Evolutionary conservation across 2,329 filamentous ascomycete genomes (phyloP).

Genomic region (Rutstroemia sydowiana): DNA sequence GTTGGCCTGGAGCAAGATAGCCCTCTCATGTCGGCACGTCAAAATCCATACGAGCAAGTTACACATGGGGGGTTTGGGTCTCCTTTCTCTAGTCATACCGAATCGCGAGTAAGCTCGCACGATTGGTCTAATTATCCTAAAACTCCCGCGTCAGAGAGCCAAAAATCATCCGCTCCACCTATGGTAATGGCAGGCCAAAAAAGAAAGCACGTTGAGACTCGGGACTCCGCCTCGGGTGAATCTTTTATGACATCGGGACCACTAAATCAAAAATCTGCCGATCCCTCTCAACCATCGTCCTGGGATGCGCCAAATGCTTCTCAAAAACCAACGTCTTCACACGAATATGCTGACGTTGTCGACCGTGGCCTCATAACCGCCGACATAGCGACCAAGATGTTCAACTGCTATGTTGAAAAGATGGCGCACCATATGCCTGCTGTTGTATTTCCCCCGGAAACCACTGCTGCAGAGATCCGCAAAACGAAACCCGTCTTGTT

Average conservation of each 20-base stretch:
- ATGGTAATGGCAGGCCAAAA: slow-evolving; percentile 31
- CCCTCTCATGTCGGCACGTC: slow-evolving; percentile 1
- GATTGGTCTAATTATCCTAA: slow-evolving; percentile 26
- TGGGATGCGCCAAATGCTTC: not conserved
- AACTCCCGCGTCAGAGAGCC: slow-evolving; percentile 21
- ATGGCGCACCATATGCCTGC: slow-evolving; percentile 57
- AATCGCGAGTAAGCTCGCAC: slow-evolving; percentile 13
- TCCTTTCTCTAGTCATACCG: slow-evolving; percentile 18
- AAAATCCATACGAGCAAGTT: slow-evolving; percentile 29
- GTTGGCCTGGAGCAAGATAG: slow-evolving; percentile 10
- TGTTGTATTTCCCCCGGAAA: slow-evolving; percentile 50
- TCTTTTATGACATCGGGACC: slow-evolving; percentile 5
- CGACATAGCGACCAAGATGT: slow-evolving; percentile 47
- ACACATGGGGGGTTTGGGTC: slow-evolving; percentile 26
- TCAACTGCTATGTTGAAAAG: slow-evolving; percentile 49
- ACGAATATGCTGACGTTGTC: slow-evolving; percentile 37
- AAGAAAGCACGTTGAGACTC: slow-evolving; percentile 27
- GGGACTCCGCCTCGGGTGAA: slow-evolving; percentile 10
- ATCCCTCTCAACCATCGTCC: not conserved
- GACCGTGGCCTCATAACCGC: slow-evolving; percentile 52
- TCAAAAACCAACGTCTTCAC: slow-evolving; percentile 14
- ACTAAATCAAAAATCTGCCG: slow-evolving; percentile 2
- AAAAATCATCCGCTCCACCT: slow-evolving; percentile 22
- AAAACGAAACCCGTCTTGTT: slow-evolving; percentile 58
- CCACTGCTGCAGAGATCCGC: slow-evolving; percentile 48